Percentiles rank a stretch among this genome's conserved stretches.
These are phyloP conservation scores for Puccinia triticina DNA, from an alignment of 1,284 basidiomycete genomes.

Conservation along the genomic window DNA sequence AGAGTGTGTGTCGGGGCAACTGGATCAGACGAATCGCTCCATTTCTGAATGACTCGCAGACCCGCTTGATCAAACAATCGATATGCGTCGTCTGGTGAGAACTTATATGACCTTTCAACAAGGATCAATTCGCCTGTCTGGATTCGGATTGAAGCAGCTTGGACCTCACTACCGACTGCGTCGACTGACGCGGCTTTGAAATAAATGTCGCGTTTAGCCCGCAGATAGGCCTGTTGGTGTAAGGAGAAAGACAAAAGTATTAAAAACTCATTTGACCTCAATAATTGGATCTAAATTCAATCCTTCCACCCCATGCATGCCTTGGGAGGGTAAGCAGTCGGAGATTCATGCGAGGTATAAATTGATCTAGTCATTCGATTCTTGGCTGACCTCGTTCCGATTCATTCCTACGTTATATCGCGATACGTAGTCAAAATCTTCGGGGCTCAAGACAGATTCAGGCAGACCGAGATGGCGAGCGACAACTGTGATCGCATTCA, in stretches of 20 bases:
- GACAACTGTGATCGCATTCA: slow-evolving; percentile 77
- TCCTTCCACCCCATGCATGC: not conserved
- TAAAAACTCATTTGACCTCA: not conserved
- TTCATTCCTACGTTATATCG: slow-evolving; percentile 70
- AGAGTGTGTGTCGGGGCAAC: slow-evolving; percentile 47
- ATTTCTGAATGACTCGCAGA: slow-evolving; percentile 81
- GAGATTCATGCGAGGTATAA: not conserved
- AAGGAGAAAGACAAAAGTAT: not conserved
- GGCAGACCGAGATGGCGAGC: slow-evolving; percentile 59
- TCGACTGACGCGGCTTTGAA: slow-evolving; percentile 13
- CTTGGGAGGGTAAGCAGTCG: not conserved
- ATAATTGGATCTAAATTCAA: not conserved
- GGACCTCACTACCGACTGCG: slow-evolving; percentile 34
- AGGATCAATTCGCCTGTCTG: slow-evolving; percentile 73
- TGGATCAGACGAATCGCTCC: slow-evolving; percentile 67
- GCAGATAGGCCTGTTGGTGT: slow-evolving; percentile 43
- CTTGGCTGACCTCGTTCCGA: slow-evolving; percentile 65
- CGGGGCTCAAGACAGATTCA: slow-evolving; percentile 66
- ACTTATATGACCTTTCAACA: slow-evolving; percentile 84
- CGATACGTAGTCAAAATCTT: slow-evolving; percentile 82
- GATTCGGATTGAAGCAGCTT: slow-evolving; percentile 54
- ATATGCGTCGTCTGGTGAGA: slow-evolving; percentile 74
- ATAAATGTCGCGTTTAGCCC: slow-evolving; percentile 34
- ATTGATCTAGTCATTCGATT: not conserved
- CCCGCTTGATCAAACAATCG: slow-evolving; percentile 75